Percentiles rank a stretch among this genome's conserved stretches.
Conservation (phyloP, 805 yeast species). For the Scheffersomyces coipomensis region DNA sequence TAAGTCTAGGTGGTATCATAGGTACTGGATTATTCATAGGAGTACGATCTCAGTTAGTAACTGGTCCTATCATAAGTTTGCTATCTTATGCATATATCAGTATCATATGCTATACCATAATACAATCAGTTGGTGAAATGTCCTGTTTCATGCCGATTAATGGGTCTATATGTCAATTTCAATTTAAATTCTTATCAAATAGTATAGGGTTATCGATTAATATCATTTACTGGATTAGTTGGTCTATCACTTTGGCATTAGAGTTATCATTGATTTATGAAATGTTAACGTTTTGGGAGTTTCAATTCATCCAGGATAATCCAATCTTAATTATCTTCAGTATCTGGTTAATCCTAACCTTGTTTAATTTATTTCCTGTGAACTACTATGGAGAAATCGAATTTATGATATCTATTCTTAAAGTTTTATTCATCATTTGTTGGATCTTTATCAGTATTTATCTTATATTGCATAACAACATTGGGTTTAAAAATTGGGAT, state of each 20-base stretch:
- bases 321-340: constrained; percentile 6
- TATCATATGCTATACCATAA: constrained; percentile 16
- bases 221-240: constrained; percentile 21
- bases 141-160: constrained; percentile 15
- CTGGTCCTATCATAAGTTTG: constrained; percentile 19
- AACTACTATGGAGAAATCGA: constrained; percentile 19
- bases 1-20: constrained; percentile 21
- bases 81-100: constrained; percentile 16
- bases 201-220: constrained; percentile 17
- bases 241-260: constrained; percentile 23
- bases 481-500: constrained; percentile 8
- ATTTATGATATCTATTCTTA: constrained; percentile 15
- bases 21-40: constrained; percentile 22
- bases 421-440: constrained; percentile 14
- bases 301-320: neutral
- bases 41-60: constrained; percentile 8
- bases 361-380: constrained; percentile 18
- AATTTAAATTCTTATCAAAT: constrained; percentile 14
- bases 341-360: constrained; percentile 14
- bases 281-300: constrained; percentile 14
- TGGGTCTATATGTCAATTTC: constrained; percentile 20
- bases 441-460: constrained; percentile 13
- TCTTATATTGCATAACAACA: constrained; percentile 42
- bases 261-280: constrained; percentile 17
- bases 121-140: constrained; percentile 17